phyloP scores from a whole-genome alignment of 2,329 filamentous ascomycete genomes.

The Raffaelea albimanens region DNA sequence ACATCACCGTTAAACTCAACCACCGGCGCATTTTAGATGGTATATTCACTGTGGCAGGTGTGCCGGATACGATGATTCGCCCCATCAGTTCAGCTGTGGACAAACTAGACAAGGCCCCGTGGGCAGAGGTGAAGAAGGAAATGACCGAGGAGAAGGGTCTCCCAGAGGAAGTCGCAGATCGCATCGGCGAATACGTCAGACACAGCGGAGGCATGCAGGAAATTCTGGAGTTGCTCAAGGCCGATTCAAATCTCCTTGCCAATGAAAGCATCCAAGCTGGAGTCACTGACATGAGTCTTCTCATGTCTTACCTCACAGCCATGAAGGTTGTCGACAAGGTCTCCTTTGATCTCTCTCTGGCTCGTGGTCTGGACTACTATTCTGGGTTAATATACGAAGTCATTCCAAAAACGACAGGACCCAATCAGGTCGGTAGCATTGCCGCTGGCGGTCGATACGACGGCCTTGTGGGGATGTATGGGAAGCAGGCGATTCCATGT shows the following conservation, averaged over 20 bases:
- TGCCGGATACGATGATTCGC: slow-evolving; percentile 77
- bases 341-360: slow-evolving; percentile 83
- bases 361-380: slow-evolving; percentile 50
- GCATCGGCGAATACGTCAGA: slow-evolving; percentile 72
- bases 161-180: slow-evolving; percentile 66
- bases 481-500: slow-evolving; percentile 77
- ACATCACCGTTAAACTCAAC: slow-evolving; percentile 87
- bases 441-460: slow-evolving; percentile 89
- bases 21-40: slow-evolving; percentile 91
- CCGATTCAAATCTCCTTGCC: slow-evolving; percentile 56
- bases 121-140: slow-evolving; percentile 81
- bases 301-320: slow-evolving; percentile 74
- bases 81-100: slow-evolving; percentile 89
- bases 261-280: slow-evolving; percentile 73
- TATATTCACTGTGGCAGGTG: slow-evolving; percentile 83
- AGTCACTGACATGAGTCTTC: slow-evolving; percentile 67
- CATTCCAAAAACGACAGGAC: slow-evolving; percentile 21
- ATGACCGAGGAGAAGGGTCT: slow-evolving; percentile 92
- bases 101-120: slow-evolving; percentile 86
- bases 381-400: slow-evolving; percentile 88
- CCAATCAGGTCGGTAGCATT: slow-evolving; percentile 71
- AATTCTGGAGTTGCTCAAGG: slow-evolving; percentile 62
- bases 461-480: slow-evolving; percentile 90
- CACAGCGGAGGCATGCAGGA: slow-evolving; percentile 28
- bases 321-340: slow-evolving; percentile 65